phyloP scores from a whole-genome alignment of 352 stramenopile genomes.

The Phytopythium montanum region DNA sequence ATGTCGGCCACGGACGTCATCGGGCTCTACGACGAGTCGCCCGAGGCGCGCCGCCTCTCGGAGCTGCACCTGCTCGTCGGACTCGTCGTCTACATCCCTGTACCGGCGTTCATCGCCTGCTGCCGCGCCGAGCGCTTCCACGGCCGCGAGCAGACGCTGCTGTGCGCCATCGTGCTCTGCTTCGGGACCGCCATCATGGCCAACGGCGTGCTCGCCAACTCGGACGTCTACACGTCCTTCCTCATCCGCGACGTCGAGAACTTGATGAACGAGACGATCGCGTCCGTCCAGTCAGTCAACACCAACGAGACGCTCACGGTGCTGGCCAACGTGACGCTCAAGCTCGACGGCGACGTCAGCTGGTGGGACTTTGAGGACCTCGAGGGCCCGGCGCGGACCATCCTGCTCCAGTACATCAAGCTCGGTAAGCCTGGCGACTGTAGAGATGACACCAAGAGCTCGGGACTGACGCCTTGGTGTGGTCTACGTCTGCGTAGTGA shows the following conservation, averaged over 20 bases:
- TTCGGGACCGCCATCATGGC: constrained; percentile 51
- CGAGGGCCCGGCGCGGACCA: constrained; percentile 34
- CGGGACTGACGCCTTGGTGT: neutral
- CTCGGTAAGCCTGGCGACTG: too few relatives aligned
- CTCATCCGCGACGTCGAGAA: constrained; percentile 50
- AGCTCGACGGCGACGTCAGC: constrained; percentile 23
- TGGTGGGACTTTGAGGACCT: constrained; percentile 70
- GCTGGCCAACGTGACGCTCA: constrained; percentile 12
- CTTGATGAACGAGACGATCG: constrained; percentile 37
- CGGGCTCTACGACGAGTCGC: constrained; percentile 34
- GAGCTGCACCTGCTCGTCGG: constrained; percentile 39
- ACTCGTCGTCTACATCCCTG: constrained; percentile 50
- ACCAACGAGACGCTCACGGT: neutral
- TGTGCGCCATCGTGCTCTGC: constrained; percentile 68
- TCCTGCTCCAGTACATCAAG: constrained; percentile 52
- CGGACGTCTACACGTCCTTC: constrained; percentile 37
- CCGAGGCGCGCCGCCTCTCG: constrained; percentile 24
- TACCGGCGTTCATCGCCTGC: constrained; percentile 50
- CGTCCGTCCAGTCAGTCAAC: constrained; percentile 4
- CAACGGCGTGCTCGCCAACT: constrained; percentile 37
- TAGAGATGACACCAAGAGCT: neutral
- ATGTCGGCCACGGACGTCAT: constrained; percentile 39
- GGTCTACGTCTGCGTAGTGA: constrained; percentile 17
- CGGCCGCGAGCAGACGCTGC: constrained; percentile 50
- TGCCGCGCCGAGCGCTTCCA: constrained; percentile 49